These are phyloP conservation scores for Coccomyxa sp. DNA, from an alignment of 139 green algal genomes.

Conservation along the genomic window DNA sequence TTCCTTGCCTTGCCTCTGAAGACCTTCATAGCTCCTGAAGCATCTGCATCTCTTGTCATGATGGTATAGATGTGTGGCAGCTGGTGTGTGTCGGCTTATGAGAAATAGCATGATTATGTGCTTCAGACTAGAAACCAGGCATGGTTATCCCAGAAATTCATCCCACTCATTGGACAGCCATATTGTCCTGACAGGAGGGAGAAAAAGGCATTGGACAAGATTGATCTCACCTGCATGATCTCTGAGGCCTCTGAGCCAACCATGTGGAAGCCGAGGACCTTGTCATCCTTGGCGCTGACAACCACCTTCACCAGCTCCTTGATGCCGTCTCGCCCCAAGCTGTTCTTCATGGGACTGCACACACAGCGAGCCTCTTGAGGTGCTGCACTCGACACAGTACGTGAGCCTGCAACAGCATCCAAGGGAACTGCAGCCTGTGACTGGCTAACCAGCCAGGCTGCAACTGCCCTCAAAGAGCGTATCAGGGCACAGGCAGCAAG, in stretches of 20 bases:
- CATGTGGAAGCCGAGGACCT: slow-evolving; percentile 91
- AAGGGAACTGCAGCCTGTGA: no score
- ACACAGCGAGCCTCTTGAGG: no score
- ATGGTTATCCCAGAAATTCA: background rate
- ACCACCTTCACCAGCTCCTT: slow-evolving; percentile 77
- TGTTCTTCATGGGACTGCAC: slow-evolving; percentile 84
- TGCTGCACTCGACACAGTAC: no score
- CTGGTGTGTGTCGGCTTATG: background rate
- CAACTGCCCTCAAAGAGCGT: no score
- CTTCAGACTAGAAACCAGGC: no score
- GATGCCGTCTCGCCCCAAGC: slow-evolving; percentile 68
- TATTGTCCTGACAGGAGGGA: background rate
- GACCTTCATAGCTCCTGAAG: background rate
- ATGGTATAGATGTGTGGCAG: background rate
- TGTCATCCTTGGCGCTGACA: slow-evolving; percentile 70
- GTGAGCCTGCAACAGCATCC: no score
- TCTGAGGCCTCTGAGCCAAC: slow-evolving; percentile 85
- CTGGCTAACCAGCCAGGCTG: no score
- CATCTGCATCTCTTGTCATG: background rate
- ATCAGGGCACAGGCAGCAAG: no score
- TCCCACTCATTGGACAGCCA: background rate
- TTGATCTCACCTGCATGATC: slow-evolving; percentile 78
- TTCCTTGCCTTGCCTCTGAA: background rate
- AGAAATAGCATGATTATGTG: background rate
- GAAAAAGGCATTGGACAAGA: background rate